These are phyloP conservation scores for Malassezia obtusa DNA, from an alignment of 1,284 basidiomycete species.

Conservation along the genomic window DNA sequence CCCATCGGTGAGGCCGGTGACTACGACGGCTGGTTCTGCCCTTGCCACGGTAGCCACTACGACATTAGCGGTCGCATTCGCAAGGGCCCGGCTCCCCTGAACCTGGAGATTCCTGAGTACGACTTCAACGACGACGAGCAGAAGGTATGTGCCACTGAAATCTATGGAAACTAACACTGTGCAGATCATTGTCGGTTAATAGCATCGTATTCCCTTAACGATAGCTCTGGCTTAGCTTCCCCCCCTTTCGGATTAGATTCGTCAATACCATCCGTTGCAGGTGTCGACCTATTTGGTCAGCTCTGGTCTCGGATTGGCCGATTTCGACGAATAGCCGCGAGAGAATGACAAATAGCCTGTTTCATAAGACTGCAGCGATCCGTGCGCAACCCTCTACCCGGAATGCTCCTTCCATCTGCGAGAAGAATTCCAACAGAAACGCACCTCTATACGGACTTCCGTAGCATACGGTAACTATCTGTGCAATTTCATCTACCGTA, in stretches of 20 bases:
- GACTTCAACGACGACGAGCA: conserved; percentile 49
- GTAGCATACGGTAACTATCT: no score
- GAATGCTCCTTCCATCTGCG: no score
- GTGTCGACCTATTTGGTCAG: neutral
- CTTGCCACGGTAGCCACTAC: conserved; percentile 94
- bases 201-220: neutral
- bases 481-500: no score
- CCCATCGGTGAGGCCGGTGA: conserved; percentile 93
- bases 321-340: no score
- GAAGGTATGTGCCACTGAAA: conserved; percentile 54
- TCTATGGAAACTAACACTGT: neutral
- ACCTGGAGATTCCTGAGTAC: conserved; percentile 66
- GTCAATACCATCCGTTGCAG: no score
- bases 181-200: conserved; percentile 17
- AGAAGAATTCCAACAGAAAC: no score
- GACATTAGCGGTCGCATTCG: conserved; percentile 91
- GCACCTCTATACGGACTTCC: no score
- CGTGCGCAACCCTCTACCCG: no score
- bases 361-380: no score
- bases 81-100: conserved; percentile 69
- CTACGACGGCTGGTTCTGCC: conserved; percentile 61
- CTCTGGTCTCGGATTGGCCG: neutral
- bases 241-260: no score
- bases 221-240: neutral
- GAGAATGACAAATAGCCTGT: no score